Evolutionary conservation across 768 basidiomycete species (phyloP).

Genomic region (Russula vinacea): DNA sequence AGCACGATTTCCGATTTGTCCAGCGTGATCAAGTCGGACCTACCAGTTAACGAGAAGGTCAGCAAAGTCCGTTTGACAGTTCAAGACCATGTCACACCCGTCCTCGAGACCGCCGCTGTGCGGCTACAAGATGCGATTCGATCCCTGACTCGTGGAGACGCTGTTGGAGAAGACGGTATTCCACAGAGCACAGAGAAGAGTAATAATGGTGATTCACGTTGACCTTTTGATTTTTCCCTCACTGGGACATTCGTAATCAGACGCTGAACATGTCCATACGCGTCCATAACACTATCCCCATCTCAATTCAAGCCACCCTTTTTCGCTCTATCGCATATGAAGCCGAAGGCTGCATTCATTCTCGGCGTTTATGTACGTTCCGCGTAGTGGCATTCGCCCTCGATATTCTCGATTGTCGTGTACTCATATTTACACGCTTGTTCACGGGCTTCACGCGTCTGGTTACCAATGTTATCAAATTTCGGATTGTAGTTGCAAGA

Average conservation of each 20-base stretch:
- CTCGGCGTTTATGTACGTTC: conserved; percentile 12
- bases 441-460: not conserved
- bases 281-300: conserved; percentile 11
- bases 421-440: conserved; percentile 7
- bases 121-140: conserved; percentile 37
- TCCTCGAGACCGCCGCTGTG: conserved; percentile 47
- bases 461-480: not conserved
- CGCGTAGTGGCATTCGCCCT: conserved; percentile 4
- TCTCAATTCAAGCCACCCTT: conserved; percentile 6
- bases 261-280: conserved; percentile 4
- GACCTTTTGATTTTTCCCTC: conserved; percentile 4
- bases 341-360: conserved; percentile 10
- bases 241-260: conserved; percentile 3
- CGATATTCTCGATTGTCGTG: not conserved
- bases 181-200: conserved; percentile 23
- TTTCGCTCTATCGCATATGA: conserved; percentile 1
- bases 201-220: conserved; percentile 23
- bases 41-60: conserved; percentile 63
- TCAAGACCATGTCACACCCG: conserved; percentile 55
- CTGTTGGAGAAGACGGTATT: conserved; percentile 27
- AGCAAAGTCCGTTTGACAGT: conserved; percentile 55
- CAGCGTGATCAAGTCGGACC: conserved; percentile 51
- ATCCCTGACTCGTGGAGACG: conserved; percentile 28
- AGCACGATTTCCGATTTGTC: conserved; percentile 53
- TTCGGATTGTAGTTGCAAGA: not conserved